These are phyloP conservation scores for Candida sp. DNA, from an alignment of 1,139 yeast genomes.

Conservation along the genomic window DNA sequence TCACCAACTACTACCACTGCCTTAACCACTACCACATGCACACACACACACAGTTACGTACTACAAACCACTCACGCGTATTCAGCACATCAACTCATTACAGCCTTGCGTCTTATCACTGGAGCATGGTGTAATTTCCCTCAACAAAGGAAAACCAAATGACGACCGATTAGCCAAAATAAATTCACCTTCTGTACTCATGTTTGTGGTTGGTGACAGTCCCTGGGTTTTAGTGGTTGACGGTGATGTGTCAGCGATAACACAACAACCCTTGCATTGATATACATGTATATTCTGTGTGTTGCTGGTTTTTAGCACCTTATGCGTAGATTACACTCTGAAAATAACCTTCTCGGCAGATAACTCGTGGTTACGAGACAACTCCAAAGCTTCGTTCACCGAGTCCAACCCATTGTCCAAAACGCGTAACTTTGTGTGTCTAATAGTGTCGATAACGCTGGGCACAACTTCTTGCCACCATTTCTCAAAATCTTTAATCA, in stretches of 20 bases:
- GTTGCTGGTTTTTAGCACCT: background rate
- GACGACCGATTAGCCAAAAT: too few species aligned
- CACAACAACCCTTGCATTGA: background rate
- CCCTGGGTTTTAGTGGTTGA: too few species aligned
- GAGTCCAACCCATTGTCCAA: constrained; percentile 30
- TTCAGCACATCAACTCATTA: background rate
- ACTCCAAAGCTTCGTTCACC: constrained; percentile 29
- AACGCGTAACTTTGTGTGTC: constrained; percentile 26
- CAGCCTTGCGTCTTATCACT: too few species aligned
- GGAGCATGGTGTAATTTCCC: too few species aligned
- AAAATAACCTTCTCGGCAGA: constrained; percentile 34
- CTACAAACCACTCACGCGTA: background rate
- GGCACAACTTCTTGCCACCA: constrained; percentile 28
- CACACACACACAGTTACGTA: background rate
- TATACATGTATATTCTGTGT: background rate
- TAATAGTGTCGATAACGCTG: constrained; percentile 17
- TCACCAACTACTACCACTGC: background rate
- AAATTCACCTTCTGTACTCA: too few species aligned
- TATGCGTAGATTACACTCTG: background rate
- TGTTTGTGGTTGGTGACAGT: too few species aligned
- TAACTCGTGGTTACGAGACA: constrained; percentile 27
- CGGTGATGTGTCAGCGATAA: too few species aligned
- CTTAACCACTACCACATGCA: background rate
- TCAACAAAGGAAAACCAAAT: too few species aligned
- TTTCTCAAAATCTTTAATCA: constrained; percentile 17